Evolutionary conservation across 495 filamentous ascomycete genomes (phyloP), one percentile per base, ranked within the genome.

Genomic region (Aspergillus avenaceus): DNA sequence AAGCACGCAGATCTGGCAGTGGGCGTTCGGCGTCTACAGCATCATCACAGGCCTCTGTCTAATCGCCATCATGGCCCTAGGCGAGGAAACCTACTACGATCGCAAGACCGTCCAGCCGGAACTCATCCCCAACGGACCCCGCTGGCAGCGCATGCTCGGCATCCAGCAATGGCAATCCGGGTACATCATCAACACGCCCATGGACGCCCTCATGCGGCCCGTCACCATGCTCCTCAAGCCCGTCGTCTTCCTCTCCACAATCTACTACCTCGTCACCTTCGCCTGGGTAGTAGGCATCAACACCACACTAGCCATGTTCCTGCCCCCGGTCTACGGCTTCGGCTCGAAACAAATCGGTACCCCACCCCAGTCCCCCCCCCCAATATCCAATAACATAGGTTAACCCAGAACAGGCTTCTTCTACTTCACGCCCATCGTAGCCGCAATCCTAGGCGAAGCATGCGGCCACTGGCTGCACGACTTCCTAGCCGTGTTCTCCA

Each of bases 281-380:
- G 77, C 79, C 9, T 84, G 80, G 80, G 74, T 74, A 5, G 75
- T 84, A 11, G 81, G 78, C 6, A 79, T 84, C 61, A 84, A 85
- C 54, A 81, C 80, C 0, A 84, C 81, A 2, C 65, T 83, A 9
- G 67, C 73, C 22, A 78, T 84, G 37, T 78, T 81, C 52, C 58
- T 84, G 8, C 69, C 68, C 0, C 71, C 71, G 0, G 55, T 75
- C 5, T 85, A 84, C 65, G 70, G 70, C 13, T 85, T 85, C 52
- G 71, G 67, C 1, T 66, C 75, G 0, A 68, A 72, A 34, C 68
- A 75, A 34, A 72, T 83, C 22, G 81, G 81, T 70, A 53, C n/a
- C 29, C 45, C 13, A 12, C 6, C 14, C 22, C 36, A 23, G 22
- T 21, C 19, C 1, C 14, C 38, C 13, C 19, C 1, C 12, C 2